Evolutionary conservation across 1,139 yeast genomes (phyloP).

Genomic region (Candida dubliniensis): DNA sequence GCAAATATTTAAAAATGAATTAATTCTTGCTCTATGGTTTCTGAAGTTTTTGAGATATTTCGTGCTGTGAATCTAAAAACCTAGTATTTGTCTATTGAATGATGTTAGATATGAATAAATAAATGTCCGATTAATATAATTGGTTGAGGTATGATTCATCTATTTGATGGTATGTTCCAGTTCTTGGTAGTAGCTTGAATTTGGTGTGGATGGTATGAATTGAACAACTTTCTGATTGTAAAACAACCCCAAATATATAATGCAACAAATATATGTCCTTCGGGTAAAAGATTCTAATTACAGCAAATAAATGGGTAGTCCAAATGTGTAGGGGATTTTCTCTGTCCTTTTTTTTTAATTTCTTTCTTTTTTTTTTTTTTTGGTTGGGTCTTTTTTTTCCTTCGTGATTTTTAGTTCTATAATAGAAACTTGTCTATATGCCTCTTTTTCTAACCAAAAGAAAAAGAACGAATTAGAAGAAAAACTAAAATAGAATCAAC

Average conservation of each 20-base stretch:
- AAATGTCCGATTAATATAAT: neutral
- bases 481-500: neutral
- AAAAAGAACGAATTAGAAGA: neutral
- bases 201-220: neutral
- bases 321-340: slow-evolving; percentile 6
- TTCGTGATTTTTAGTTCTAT: slow-evolving; percentile 1
- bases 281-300: neutral
- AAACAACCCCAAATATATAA: no score
- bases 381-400: neutral
- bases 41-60: no score
- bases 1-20: no score
- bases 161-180: neutral
- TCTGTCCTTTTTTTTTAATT: neutral
- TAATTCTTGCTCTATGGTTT: no score
- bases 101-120: neutral
- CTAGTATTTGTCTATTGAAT: neutral
- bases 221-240: neutral
- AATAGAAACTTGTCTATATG: no score
- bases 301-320: neutral
- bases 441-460: neutral
- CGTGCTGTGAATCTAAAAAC: no score
- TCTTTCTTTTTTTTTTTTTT: slow-evolving; percentile 2
- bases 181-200: no score
- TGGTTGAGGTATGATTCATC: slow-evolving; percentile 1
- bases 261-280: neutral